Conservation (phyloP, 148 eudicot genomes). For the Nepenthes mirabilis region DNA sequence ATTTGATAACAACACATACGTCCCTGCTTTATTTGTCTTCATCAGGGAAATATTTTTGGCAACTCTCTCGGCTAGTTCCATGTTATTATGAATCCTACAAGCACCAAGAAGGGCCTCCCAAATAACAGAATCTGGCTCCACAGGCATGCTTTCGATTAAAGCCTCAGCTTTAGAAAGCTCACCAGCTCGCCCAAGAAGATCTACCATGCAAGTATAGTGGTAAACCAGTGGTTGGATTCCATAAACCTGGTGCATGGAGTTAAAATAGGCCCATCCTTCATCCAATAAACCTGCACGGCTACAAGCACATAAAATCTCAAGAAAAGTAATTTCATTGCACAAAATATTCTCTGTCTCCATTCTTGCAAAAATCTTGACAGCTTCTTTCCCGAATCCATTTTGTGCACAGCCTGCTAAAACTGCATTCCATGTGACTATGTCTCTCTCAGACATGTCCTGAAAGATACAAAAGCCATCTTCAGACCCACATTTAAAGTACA, state of each 20-base stretch:
- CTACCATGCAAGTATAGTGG: conserved; percentile 34
- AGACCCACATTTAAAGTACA: conserved; percentile 32
- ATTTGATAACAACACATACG: conserved; percentile 25
- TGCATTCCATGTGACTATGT: conserved; percentile 30
- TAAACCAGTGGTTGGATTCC: conserved; percentile 20
- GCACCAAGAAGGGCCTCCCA: conserved; percentile 37
- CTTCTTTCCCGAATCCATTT: conserved; percentile 28
- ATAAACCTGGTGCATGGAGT: conserved; percentile 19
- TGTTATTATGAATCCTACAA: conserved; percentile 21
- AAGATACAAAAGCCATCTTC: conserved; percentile 22
- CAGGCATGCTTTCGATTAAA: conserved; percentile 26
- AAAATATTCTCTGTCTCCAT: conserved; percentile 20
- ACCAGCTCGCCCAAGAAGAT: conserved; percentile 35
- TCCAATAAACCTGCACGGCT: conserved; percentile 31
- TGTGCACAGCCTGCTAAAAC: conserved; percentile 37
- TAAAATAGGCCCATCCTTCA: conserved; percentile 15
- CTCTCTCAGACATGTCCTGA: conserved; percentile 26
- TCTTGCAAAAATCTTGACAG: conserved; percentile 15
- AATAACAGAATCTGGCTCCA: conserved; percentile 24
- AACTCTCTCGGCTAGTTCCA: conserved; percentile 22
- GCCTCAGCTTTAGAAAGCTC: conserved; percentile 22
- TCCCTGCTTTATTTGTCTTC: conserved; percentile 16
- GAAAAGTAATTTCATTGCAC: conserved; percentile 37
- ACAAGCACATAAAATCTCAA: conserved; percentile 28
- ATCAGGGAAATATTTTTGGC: conserved; percentile 19